Base-by-base conservation (phyloP, 1,139 yeast species). In the Hemisphaericaspora lyxosophila region DNA sequence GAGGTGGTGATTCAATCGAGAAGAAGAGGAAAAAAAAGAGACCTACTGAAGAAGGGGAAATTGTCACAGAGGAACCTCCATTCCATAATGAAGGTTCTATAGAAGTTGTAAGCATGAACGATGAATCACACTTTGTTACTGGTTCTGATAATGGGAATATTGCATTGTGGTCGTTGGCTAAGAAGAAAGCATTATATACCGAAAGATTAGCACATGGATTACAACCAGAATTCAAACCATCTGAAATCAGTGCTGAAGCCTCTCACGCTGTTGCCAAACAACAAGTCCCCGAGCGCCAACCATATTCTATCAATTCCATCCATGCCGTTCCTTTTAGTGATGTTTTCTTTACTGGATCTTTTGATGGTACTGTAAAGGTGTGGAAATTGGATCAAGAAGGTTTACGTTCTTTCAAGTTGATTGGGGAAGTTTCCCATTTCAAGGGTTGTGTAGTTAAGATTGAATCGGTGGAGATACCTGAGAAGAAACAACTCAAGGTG, bases 111-210 rank as follows among this genome's bases (percentile, higher is more conserved):
- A 70, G 86, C 5, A 89, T 90, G 97, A 64, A 86, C 40, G 98
- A 92, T 62, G 96, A 90, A 60, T 79, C 90, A 20, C 89, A 86
- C 59, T 92, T 92, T 55, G 81, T 92, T 33, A 89, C 97, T 4
- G 97, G 98, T 2, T 82, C 95, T 13, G 98, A 94, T 59, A 92
- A 90, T 56, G 98, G 98, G 32, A 85, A 80, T 56, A 66, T 92
- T 28, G 70, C 87, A 17, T 68, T 94, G 46, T 92, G 98, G 98
- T 82, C 96, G 5, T 66, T 85, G 43, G 82, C 87, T 20, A 88
- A 88, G 64, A 92, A 92, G 74, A 90, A 89, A 63, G 95, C 98
- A 7, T 62, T 86, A 26, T 81, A 63, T 58, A 79, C 80, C 3
- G 63, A 76, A 44, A 75, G 94, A 54, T 62, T 72, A 34, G 85